phyloP scores from a whole-genome alignment of 768 basidiomycete genomes.

The Auricularia cornea region DNA sequence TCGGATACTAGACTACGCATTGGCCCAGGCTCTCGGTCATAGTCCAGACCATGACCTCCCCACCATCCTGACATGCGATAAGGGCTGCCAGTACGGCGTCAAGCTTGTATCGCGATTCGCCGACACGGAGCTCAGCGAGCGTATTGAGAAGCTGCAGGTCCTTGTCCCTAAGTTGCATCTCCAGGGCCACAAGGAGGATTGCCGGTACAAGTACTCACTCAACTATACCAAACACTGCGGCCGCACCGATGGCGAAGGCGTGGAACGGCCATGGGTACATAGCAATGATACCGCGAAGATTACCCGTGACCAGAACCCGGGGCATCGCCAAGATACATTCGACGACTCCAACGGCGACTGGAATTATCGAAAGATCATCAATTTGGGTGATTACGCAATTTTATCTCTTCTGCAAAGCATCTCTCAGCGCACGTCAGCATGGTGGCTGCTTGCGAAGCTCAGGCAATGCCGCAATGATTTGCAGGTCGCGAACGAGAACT shows the following conservation, averaged over 20 bases:
- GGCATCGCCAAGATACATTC: slow-evolving; percentile 25
- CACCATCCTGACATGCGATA: slow-evolving; percentile 10
- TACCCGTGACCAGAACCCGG: slow-evolving; percentile 29
- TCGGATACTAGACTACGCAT: background rate
- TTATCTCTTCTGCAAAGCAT: background rate
- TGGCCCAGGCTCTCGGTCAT: slow-evolving; percentile 1
- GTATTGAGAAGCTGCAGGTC: slow-evolving; percentile 7
- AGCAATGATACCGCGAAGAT: slow-evolving; percentile 24
- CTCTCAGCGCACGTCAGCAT: background rate
- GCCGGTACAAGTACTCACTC: background rate
- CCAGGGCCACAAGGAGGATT: slow-evolving; percentile 16
- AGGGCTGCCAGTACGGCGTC: slow-evolving; percentile 13
- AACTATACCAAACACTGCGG: slow-evolving; percentile 8
- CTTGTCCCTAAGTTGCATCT: slow-evolving; percentile 15
- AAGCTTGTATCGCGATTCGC: slow-evolving; percentile 9
- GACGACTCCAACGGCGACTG: slow-evolving; percentile 28
- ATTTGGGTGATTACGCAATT: slow-evolving; percentile 15
- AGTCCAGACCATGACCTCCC: background rate
- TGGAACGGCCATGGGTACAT: slow-evolving; percentile 30
- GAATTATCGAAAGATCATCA: slow-evolving; percentile 28
- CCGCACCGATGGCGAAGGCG: slow-evolving; percentile 27
- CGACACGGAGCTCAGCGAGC: slow-evolving; percentile 7
- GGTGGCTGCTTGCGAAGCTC: background rate
- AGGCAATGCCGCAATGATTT: too few relatives aligned
- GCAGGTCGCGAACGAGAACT: too few relatives aligned